Evolutionary conservation across 176 grass and related monocot genomes (phyloP), one percentile per base, ranked within the genome.

Genomic region (Hordeum marinum): DNA sequence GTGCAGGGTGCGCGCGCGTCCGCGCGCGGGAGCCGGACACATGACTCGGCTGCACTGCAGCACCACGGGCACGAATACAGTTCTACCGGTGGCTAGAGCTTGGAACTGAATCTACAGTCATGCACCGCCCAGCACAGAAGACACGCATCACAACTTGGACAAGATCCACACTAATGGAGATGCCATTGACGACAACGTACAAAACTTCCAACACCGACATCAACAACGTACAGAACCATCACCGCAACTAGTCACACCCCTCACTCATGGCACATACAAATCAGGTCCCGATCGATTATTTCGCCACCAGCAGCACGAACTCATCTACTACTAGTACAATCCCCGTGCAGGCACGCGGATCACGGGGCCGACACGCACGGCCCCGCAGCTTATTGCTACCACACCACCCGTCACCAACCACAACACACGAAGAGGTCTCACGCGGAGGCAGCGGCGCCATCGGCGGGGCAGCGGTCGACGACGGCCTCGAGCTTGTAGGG

Each of bases 401-500:
- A 39, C 42, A 40, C 64, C 23, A 26, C 41, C 23, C 42, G 13
- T 11, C 12, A 45, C 45, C 39, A 35, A 61, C 77, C 46, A 29
- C 61, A 61, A 0, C 57, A 25, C 63, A 75, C 15, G 14, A 18
- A 0, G 48, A 52, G 48, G 48, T n/a, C n/a, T 85, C 68, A 67
- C 21, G 73, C 81, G 1, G 78, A 37, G 45, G 69, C 32, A 43
- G 7, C 42, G 17, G 55, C 24, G 24, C 37, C 85, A 0, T 14
- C 40, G n/a, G 55, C 24, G 14, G 34, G 3, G 90, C 96, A 99
- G 5, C 31, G 20, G 80, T 96, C 45, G 76, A 63, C 41, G 54
- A 82, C 80, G 67, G 93, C 89, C 15, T 88, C 89, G 21, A 94
- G 96, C 85, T 87, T 63, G 81, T 88, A 99, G 0, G 96, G 96